A percentile compares a stretch with the other conserved stretches of the same genome.
phyloP scores from a whole-genome alignment of 257 asterid genomes.

The Capsicum rhomboideum region DNA sequence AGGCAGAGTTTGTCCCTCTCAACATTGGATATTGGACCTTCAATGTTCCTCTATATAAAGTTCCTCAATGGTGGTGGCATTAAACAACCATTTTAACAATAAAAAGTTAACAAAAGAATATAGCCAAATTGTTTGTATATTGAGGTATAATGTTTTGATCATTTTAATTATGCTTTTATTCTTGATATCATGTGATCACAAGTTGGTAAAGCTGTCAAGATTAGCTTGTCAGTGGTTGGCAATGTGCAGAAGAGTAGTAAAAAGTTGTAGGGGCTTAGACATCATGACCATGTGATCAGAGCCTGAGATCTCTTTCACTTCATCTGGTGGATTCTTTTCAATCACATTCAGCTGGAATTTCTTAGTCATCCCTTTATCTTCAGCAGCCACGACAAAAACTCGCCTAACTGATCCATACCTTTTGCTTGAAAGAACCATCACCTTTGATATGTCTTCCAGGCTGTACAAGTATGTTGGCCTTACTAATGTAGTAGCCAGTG shows the following conservation, averaged over 20 bases:
- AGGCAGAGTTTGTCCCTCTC: too few species aligned
- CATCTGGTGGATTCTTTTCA: conserved; percentile 22
- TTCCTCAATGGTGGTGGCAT: too few species aligned
- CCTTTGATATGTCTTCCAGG: conserved; percentile 7
- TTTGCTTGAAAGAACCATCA: background rate
- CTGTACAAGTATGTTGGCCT: conserved; percentile 11
- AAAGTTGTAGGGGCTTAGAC: conserved; percentile 21
- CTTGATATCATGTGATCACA: background rate
- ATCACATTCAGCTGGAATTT: conserved; percentile 23
- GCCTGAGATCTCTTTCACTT: conserved; percentile 20
- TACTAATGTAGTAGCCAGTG: conserved; percentile 19
- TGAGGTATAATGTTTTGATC: background rate
- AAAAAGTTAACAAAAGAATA: background rate
- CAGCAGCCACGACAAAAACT: conserved; percentile 13
- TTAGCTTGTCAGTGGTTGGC: background rate
- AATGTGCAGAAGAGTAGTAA: conserved; percentile 2
- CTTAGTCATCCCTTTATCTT: conserved; percentile 15
- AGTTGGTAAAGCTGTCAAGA: background rate
- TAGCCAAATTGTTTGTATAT: background rate
- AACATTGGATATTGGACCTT: background rate
- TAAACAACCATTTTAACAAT: too few species aligned
- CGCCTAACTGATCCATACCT: conserved; percentile 19
- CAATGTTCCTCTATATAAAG: background rate
- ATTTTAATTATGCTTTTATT: background rate
- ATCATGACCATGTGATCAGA: conserved; percentile 40